Conservation (phyloP, 352 stramenopile species). For the Phytophthora lateralis region DNA sequence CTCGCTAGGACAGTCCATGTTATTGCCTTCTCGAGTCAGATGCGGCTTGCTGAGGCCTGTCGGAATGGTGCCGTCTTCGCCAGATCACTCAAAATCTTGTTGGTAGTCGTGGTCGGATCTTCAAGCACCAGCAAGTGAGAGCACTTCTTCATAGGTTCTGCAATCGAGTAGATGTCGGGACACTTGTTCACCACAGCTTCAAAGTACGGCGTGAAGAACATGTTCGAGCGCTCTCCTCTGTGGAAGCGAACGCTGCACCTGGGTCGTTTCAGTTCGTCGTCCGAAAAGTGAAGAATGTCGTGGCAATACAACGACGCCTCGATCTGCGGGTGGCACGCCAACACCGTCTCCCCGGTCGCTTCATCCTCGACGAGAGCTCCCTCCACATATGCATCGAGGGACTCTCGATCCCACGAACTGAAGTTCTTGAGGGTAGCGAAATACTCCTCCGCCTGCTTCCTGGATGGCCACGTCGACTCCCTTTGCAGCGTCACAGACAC, state of each 20-base stretch:
- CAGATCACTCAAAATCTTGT: conserved; percentile 41
- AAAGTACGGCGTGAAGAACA: conserved; percentile 38
- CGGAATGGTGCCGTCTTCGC: conserved; percentile 11
- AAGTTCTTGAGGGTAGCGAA: conserved; percentile 41
- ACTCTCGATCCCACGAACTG: conserved; percentile 41
- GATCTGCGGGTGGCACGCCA: conserved; percentile 45
- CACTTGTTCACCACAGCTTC: conserved; percentile 20
- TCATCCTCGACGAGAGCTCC: conserved; percentile 41
- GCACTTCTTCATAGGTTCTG: conserved; percentile 32
- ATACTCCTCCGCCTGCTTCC: conserved; percentile 11
- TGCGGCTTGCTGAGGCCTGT: conserved; percentile 8
- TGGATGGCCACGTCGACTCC: conserved; percentile 34
- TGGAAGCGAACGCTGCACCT: conserved; percentile 46
- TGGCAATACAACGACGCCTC: conserved; percentile 50
- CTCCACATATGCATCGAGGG: conserved; percentile 34
- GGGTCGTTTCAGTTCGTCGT: conserved; percentile 35
- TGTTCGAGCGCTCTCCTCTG: conserved; percentile 34
- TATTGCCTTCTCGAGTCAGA: conserved; percentile 6
- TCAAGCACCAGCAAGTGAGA: conserved; percentile 47
- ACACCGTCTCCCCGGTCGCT: conserved; percentile 24
- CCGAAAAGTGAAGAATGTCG: conserved; percentile 29
- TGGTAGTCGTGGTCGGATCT: conserved; percentile 29
- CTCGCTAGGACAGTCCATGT: not conserved
- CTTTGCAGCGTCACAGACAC: conserved; percentile 39
- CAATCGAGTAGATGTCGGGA: conserved; percentile 41